These are phyloP conservation scores for Exobasidium cylindrosporum DNA, from an alignment of 1,284 basidiomycete genomes.

Conservation along the genomic window DNA sequence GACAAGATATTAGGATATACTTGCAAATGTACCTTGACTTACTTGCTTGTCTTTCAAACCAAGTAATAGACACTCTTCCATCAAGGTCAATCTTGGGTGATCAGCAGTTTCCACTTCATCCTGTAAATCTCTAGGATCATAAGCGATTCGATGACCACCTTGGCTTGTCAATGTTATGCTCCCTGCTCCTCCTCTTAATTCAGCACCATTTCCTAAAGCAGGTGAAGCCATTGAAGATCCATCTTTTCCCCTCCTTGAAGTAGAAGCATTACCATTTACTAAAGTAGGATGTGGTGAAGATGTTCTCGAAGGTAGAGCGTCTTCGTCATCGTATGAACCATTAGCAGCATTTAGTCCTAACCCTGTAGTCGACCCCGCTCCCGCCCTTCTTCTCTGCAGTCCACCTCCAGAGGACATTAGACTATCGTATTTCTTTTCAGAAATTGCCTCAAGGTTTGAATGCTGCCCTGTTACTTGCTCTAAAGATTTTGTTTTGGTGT, in stretches of 20 bases:
- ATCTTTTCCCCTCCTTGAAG: not conserved
- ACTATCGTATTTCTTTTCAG: not conserved
- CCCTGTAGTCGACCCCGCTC: not conserved
- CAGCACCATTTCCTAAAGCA: not conserved
- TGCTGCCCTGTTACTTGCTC: too few relatives aligned
- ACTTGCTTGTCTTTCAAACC: conserved; percentile 88
- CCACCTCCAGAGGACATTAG: conserved; percentile 2
- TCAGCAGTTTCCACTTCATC: conserved; percentile 70
- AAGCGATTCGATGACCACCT: conserved; percentile 66
- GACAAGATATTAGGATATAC: not conserved
- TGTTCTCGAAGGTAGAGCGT: conserved; percentile 3
- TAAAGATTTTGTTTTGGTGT: too few relatives aligned
- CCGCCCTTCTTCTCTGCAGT: not conserved
- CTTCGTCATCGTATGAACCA: conserved; percentile 8
- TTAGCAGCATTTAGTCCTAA: not conserved
- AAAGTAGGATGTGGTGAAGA: not conserved
- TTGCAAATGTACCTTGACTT: conserved; percentile 42
- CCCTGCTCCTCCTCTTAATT: conserved; percentile 15
- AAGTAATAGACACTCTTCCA: conserved; percentile 92
- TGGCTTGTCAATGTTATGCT: conserved; percentile 17
- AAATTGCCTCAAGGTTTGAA: not conserved
- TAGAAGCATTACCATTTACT: conserved; percentile 7
- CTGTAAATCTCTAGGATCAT: conserved; percentile 85
- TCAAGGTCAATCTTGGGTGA: conserved; percentile 82
- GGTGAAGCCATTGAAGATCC: not conserved